These are phyloP conservation scores for Nakazawaea ernobii DNA, from an alignment of 805 yeast species.

Conservation along the genomic window DNA sequence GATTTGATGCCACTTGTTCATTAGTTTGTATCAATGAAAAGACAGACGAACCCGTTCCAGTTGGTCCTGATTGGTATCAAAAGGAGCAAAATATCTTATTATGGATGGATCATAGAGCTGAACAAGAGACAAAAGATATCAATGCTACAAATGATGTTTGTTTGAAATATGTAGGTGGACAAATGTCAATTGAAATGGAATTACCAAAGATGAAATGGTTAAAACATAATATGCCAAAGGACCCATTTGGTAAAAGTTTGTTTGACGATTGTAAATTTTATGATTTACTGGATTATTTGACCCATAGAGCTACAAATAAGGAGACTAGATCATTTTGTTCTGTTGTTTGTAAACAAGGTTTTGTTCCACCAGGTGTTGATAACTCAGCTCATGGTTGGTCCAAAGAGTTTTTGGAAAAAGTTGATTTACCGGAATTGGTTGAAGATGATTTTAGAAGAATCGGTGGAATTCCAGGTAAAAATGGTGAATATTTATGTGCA, in stretches of 20 bases:
- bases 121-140: conserved; percentile 69
- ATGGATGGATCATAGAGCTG: conserved; percentile 99
- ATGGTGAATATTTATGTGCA: conserved; percentile 74
- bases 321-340: conserved; percentile 89
- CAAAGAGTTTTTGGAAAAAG: conserved; percentile 57
- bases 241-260: conserved; percentile 25
- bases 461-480: conserved; percentile 76
- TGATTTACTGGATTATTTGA: conserved; percentile 87
- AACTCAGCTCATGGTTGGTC: conserved; percentile 89
- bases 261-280: conserved; percentile 71
- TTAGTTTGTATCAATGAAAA: conserved; percentile 70
- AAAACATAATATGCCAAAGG: conserved; percentile 71
- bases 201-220: conserved; percentile 96
- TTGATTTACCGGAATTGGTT: conserved; percentile 73
- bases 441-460: conserved; percentile 71
- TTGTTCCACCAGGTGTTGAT: conserved; percentile 89
- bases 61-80: conserved; percentile 84
- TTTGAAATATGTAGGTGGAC: conserved; percentile 91
- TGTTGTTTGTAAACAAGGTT: conserved; percentile 92
- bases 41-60: conserved; percentile 69
- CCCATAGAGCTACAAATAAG: conserved; percentile 83
- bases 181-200: conserved; percentile 98
- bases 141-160: conserved; percentile 76
- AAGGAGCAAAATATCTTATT: conserved; percentile 74
- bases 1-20: conserved; percentile 97